Conservation (phyloP, 495 filamentous ascomycete genomes). For the Glarea lozoyensis region DNA sequence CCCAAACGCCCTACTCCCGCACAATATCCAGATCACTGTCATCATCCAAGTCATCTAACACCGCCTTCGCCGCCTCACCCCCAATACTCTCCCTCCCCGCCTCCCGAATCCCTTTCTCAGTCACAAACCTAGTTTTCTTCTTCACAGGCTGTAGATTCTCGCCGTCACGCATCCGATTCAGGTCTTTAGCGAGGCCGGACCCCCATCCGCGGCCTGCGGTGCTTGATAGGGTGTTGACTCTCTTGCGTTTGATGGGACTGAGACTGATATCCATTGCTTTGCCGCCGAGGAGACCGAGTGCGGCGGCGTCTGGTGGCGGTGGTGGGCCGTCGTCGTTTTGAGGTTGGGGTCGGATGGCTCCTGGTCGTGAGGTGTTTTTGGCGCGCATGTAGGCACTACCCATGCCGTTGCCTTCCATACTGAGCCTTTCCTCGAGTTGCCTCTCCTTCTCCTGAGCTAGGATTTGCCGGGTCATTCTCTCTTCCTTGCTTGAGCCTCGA, state of each 20-base stretch:
- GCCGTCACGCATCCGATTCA: slow-evolving; percentile 45
- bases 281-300: slow-evolving; percentile 48
- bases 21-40: slow-evolving; percentile 47
- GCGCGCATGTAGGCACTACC: slow-evolving; percentile 70
- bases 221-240: slow-evolving; percentile 31
- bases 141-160: slow-evolving; percentile 40
- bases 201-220: slow-evolving; percentile 39
- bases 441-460: slow-evolving; percentile 65
- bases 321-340: neutral
- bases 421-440: slow-evolving; percentile 66
- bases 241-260: slow-evolving; percentile 66
- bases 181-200: slow-evolving; percentile 32
- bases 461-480: slow-evolving; percentile 16
- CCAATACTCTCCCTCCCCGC: slow-evolving; percentile 69
- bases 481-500: slow-evolving; percentile 30
- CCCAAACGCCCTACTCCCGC: slow-evolving; percentile 21
- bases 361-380: slow-evolving; percentile 17
- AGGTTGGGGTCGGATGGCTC: neutral
- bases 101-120: slow-evolving; percentile 64
- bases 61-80: slow-evolving; percentile 29
- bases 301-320: slow-evolving; percentile 31
- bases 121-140: slow-evolving; percentile 81
- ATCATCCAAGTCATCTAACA: slow-evolving; percentile 32
- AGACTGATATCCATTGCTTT: slow-evolving; percentile 54
- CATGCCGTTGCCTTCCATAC: slow-evolving; percentile 49